Conservation (phyloP, 805 yeast genomes). For the Myxozyma neotropica region DNA sequence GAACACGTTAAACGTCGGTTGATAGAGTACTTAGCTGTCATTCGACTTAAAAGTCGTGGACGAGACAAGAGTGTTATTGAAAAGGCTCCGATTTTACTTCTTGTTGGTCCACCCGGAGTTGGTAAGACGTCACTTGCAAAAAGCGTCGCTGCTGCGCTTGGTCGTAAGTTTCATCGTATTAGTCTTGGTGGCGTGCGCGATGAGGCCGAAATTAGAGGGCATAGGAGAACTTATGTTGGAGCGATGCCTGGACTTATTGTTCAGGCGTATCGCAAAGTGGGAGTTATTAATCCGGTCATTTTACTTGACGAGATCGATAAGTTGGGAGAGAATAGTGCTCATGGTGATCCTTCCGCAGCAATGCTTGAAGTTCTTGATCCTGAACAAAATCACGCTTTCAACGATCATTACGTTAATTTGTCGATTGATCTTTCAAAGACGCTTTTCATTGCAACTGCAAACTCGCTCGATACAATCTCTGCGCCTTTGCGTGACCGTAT, state of each 20-base stretch:
- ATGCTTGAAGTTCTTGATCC: slow-evolving; percentile 87
- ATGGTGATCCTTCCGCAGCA: slow-evolving; percentile 91
- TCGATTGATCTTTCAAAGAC: slow-evolving; percentile 83
- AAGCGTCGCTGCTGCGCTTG: slow-evolving; percentile 73
- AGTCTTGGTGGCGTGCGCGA: slow-evolving; percentile 88
- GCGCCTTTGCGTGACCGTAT: slow-evolving; percentile 80
- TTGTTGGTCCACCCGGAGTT: slow-evolving; percentile 93
- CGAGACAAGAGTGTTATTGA: slow-evolving; percentile 25
- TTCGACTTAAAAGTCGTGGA: slow-evolving; percentile 54
- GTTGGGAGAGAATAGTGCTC: slow-evolving; percentile 59
- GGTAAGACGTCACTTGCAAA: slow-evolving; percentile 88
- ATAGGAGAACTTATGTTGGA: slow-evolving; percentile 87
- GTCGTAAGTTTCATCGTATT: slow-evolving; percentile 74
- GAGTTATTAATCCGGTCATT: slow-evolving; percentile 80
- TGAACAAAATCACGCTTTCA: slow-evolving; percentile 76
- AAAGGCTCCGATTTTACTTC: slow-evolving; percentile 70
- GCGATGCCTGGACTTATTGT: slow-evolving; percentile 86
- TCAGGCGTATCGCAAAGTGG: slow-evolving; percentile 73
- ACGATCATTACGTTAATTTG: slow-evolving; percentile 82
- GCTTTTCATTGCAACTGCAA: slow-evolving; percentile 83
- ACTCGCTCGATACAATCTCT: slow-evolving; percentile 68
- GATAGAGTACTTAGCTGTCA: slow-evolving; percentile 76
- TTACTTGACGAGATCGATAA: slow-evolving; percentile 86
- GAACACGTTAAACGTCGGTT: slow-evolving; percentile 72
- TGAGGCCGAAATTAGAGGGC: slow-evolving; percentile 88